Conservation (phyloP, 2,329 filamentous ascomycete species). For the Penicillium sp. region DNA sequence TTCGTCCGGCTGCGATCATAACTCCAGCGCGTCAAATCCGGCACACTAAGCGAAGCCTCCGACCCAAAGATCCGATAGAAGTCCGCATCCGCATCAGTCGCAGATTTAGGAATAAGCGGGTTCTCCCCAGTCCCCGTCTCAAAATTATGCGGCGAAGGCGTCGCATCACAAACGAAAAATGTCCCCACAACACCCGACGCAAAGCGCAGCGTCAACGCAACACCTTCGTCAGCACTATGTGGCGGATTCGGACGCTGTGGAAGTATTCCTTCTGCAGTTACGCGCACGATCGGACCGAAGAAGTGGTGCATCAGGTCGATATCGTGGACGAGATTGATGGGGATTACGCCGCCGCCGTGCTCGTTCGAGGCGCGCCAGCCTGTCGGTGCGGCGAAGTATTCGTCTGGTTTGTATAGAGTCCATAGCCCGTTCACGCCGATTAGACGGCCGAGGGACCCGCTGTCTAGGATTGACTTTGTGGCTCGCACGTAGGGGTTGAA, state of each 20-base stretch:
- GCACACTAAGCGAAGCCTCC: slow-evolving; percentile 51
- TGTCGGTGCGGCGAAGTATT: slow-evolving; percentile 50
- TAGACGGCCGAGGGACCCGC: slow-evolving; percentile 44
- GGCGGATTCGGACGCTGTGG: slow-evolving; percentile 40
- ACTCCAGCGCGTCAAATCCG: slow-evolving; percentile 52
- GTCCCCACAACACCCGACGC: slow-evolving; percentile 54
- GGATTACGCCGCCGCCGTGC: slow-evolving; percentile 51
- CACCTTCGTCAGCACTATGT: slow-evolving; percentile 55
- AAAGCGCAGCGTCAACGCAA: slow-evolving; percentile 53
- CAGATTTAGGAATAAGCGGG: slow-evolving; percentile 46
- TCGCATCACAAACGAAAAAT: slow-evolving; percentile 54
- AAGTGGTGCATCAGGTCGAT: slow-evolving; percentile 57
- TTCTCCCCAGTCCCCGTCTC: slow-evolving; percentile 59
- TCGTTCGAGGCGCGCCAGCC: slow-evolving; percentile 47
- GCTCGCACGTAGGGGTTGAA: slow-evolving; percentile 56
- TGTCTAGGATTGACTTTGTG: slow-evolving; percentile 46
- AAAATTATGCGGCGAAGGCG: slow-evolving; percentile 53
- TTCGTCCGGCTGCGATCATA: slow-evolving; percentile 41
- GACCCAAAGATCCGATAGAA: slow-evolving; percentile 57
- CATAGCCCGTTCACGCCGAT: slow-evolving; percentile 56
- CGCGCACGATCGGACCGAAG: slow-evolving; percentile 51
- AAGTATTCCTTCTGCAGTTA: slow-evolving; percentile 49
- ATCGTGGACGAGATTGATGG: slow-evolving; percentile 61
- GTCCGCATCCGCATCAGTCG: slow-evolving; percentile 32
- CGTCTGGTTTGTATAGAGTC: slow-evolving; percentile 50